phyloP scores from a whole-genome alignment of 2,329 filamentous ascomycete species.

The Alternaria solani region DNA sequence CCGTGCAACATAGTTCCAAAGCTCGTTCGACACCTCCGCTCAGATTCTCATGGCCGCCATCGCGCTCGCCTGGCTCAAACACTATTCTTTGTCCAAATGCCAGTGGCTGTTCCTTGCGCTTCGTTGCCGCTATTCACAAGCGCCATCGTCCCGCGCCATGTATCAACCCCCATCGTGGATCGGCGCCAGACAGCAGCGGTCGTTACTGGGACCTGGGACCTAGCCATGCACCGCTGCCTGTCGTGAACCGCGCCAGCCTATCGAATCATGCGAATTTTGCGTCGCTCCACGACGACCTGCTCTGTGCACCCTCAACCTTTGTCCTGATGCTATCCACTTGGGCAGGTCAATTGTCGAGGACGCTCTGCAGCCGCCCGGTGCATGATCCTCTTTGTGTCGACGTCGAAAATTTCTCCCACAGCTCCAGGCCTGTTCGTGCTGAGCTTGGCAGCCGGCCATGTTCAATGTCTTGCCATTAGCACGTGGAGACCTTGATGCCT shows the following conservation, averaged over 20 bases:
- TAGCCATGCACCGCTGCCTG: slow-evolving; percentile 33
- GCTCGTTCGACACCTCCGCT: slow-evolving; percentile 9
- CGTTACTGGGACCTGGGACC: slow-evolving; percentile 29
- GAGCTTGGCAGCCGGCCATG: slow-evolving; percentile 2
- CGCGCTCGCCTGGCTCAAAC: slow-evolving; percentile 2
- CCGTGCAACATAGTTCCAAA: slow-evolving; percentile 30
- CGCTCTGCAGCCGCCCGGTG: slow-evolving; percentile 27
- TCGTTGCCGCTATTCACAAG: slow-evolving; percentile 16
- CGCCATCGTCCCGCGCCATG: slow-evolving; percentile 25
- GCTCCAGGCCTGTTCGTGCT: slow-evolving; percentile 5
- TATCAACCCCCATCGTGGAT: slow-evolving; percentile 38
- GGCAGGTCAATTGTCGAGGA: slow-evolving; percentile 26
- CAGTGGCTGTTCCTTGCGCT: slow-evolving; percentile 12
- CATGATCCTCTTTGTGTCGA: slow-evolving; percentile 13
- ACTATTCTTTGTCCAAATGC: neutral
- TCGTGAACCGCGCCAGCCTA: slow-evolving; percentile 36
- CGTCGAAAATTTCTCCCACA: neutral
- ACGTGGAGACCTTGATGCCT: slow-evolving; percentile 16
- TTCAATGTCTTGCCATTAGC: slow-evolving; percentile 2
- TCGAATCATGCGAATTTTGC: slow-evolving; percentile 25
- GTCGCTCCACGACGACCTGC: slow-evolving; percentile 25
- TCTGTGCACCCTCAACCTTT: slow-evolving; percentile 29
- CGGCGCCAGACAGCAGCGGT: slow-evolving; percentile 41
- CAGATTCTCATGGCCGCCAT: slow-evolving; percentile 4
- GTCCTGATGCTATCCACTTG: slow-evolving; percentile 20